These are phyloP conservation scores for Saraca asoca DNA, from an alignment of 331 rosid genomes.

Conservation along the genomic window DNA sequence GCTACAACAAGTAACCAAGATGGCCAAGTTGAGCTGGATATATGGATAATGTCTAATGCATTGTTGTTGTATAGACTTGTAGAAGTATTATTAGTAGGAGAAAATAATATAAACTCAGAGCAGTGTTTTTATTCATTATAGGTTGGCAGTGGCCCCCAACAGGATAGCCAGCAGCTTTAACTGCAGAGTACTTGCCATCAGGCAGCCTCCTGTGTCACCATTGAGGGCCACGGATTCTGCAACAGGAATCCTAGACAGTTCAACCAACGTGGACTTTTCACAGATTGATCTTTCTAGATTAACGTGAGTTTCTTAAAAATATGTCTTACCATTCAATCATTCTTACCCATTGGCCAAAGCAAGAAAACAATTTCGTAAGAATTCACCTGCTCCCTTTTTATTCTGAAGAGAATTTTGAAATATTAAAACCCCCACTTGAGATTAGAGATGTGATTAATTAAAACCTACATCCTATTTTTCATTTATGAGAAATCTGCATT, in stretches of 20 bases:
- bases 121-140: constrained; percentile 43
- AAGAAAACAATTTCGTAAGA: background rate
- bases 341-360: background rate
- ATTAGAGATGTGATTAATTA: background rate
- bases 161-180: constrained; percentile 52
- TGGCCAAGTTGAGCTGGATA: background rate
- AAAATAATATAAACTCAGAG: constrained; percentile 21
- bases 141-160: constrained; percentile 59
- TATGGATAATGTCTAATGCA: background rate
- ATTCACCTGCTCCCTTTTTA: constrained; percentile 19
- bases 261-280: constrained; percentile 80
- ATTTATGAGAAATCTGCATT: background rate
- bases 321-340: background rate
- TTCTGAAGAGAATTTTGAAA: background rate
- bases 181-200: constrained; percentile 85
- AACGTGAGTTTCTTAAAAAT: constrained; percentile 49
- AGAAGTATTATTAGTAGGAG: too few relatives aligned
- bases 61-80: background rate
- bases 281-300: constrained; percentile 61
- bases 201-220: constrained; percentile 48
- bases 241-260: constrained; percentile 44
- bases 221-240: constrained; percentile 29
- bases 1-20: background rate
- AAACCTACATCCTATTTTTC: constrained; percentile 9
- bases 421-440: background rate